Conservation (phyloP, 768 basidiomycete genomes). For the Russula sp. region DNA sequence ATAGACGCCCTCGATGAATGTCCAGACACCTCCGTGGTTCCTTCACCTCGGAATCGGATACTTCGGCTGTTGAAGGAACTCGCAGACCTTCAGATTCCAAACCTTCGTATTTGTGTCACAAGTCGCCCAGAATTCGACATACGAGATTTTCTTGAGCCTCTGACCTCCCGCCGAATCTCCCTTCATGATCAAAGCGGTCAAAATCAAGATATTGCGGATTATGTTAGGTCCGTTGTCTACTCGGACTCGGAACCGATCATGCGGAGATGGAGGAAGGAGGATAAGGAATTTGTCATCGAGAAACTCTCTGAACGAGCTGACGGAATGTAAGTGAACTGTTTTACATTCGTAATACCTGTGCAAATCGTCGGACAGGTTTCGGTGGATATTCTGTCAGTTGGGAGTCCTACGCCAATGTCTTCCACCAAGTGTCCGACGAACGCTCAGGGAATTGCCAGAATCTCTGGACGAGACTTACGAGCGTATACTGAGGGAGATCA, state of each 20-base stretch:
- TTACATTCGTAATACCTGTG: no score
- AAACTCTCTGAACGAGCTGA: neutral
- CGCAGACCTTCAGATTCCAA: neutral
- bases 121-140: slow-evolving; percentile 13
- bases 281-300: neutral
- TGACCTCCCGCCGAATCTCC: neutral
- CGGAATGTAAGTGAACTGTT: neutral
- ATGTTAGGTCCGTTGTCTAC: neutral
- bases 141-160: neutral
- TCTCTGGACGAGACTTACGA: neutral
- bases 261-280: neutral
- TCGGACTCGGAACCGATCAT: neutral
- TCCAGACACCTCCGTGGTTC: no score
- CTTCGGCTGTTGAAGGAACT: neutral
- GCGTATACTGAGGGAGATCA: neutral
- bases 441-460: neutral
- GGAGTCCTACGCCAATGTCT: neutral
- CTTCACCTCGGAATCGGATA: neutral
- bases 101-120: neutral
- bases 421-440: neutral
- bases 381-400: neutral
- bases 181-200: slow-evolving; percentile 7
- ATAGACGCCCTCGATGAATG: no score
- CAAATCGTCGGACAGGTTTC: neutral
- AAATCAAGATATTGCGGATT: neutral